A percentile compares a stretch with the other conserved stretches of the same genome.
Conservation (phyloP, 2,329 filamentous ascomycete species). For the Onygenales sp. region DNA sequence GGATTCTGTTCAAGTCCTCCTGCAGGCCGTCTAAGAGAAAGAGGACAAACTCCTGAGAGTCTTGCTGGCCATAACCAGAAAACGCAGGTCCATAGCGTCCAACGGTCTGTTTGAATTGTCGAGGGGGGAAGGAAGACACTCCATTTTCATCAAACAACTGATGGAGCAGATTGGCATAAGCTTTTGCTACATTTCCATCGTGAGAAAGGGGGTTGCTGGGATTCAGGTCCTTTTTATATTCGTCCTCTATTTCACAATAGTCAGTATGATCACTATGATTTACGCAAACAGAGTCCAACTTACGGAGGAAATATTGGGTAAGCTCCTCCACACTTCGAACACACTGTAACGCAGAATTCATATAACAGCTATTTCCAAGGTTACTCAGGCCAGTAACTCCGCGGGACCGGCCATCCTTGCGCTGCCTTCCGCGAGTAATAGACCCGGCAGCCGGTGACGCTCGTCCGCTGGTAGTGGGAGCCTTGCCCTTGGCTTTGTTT, state of each 20-base stretch:
- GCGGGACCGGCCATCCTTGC: constrained; percentile 57
- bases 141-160: constrained; percentile 66
- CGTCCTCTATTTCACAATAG: constrained; percentile 37
- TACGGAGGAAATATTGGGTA: constrained; percentile 74
- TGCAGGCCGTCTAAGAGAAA: constrained; percentile 91
- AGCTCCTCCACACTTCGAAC: constrained; percentile 88
- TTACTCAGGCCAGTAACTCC: constrained; percentile 82
- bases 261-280: not conserved
- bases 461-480: constrained; percentile 47
- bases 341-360: constrained; percentile 96
- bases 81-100: constrained; percentile 77
- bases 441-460: constrained; percentile 52
- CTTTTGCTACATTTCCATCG: constrained; percentile 73
- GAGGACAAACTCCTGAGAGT: constrained; percentile 93
- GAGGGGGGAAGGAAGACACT: constrained; percentile 62
- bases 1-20: constrained; percentile 86
- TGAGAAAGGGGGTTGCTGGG: constrained; percentile 75
- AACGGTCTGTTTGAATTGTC: constrained; percentile 72
- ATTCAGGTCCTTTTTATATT: constrained; percentile 75
- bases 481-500: constrained; percentile 31
- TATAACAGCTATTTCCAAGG: constrained; percentile 95
- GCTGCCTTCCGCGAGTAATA: constrained; percentile 62
- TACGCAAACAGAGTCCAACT: constrained; percentile 18
- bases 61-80: constrained; percentile 90
- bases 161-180: constrained; percentile 66